Evolutionary conservation across 2,329 filamentous ascomycete genomes (phyloP).

Genomic region (Colletotrichum costaricense): DNA sequence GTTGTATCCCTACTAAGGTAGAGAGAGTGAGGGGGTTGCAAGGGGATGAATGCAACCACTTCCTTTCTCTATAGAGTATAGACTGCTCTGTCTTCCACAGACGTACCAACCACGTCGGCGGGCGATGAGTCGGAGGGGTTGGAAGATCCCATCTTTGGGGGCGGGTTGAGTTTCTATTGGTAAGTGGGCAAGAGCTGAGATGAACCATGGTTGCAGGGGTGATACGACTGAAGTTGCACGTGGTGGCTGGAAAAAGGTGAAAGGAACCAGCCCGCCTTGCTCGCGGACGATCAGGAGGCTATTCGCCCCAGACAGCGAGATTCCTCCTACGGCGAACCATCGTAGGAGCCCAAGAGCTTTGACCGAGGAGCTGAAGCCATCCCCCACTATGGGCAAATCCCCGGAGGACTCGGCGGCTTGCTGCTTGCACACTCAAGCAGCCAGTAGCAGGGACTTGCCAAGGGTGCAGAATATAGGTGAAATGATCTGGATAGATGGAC

Average conservation of each 20-base stretch:
- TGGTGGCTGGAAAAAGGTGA: slow-evolving; percentile 1
- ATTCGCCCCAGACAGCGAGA: neutral
- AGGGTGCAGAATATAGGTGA: neutral
- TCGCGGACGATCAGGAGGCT: neutral
- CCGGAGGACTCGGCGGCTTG: neutral
- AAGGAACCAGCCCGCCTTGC: neutral
- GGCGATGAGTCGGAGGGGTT: neutral
- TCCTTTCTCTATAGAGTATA: no score
- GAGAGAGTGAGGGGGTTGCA: neutral
- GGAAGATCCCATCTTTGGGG: neutral
- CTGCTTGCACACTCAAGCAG: neutral
- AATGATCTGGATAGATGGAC: neutral
- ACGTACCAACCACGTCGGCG: slow-evolving; percentile 5
- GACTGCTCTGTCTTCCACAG: neutral
- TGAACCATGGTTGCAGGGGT: slow-evolving; percentile 19
- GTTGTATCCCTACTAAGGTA: neutral
- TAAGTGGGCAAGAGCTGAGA: slow-evolving; percentile 20
- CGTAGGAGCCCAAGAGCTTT: neutral
- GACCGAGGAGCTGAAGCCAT: neutral
- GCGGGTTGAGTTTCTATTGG: slow-evolving; percentile 15
- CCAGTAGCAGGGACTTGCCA: slow-evolving; percentile 4
- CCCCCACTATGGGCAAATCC: neutral
- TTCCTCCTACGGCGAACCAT: neutral
- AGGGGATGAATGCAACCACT: neutral
- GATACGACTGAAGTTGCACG: neutral